Evolutionary conservation across 2,329 filamentous ascomycete species (phyloP).

Genomic region (Clonostachys rosea): DNA sequence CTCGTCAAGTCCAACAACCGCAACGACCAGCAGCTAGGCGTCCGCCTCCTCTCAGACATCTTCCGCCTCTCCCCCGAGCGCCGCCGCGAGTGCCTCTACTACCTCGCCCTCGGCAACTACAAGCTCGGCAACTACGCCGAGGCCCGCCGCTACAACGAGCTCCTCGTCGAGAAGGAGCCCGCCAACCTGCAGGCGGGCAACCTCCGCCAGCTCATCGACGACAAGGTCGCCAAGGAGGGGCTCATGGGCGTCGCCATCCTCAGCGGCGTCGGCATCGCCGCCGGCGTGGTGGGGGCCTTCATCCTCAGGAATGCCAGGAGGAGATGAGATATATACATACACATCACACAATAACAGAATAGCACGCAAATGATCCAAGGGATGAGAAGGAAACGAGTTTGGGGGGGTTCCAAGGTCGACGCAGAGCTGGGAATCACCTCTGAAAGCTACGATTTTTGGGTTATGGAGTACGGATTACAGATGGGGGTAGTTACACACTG

Average conservation of each 20-base stretch:
- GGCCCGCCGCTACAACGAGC: slow-evolving; percentile 89
- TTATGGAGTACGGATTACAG: too few species aligned
- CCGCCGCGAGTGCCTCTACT: slow-evolving; percentile 96
- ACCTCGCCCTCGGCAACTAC: slow-evolving; percentile 94
- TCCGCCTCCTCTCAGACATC: slow-evolving; percentile 91
- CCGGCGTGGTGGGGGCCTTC: slow-evolving; percentile 87
- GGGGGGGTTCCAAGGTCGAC: neutral
- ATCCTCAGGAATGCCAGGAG: slow-evolving; percentile 72
- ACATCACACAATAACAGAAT: neutral
- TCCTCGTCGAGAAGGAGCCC: slow-evolving; percentile 85
- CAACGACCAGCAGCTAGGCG: slow-evolving; percentile 87
- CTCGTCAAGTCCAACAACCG: slow-evolving; percentile 89
- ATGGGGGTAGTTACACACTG: too few species aligned
- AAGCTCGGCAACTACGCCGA: slow-evolving; percentile 98
- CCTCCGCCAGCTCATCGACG: slow-evolving; percentile 83
- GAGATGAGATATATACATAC: slow-evolving; percentile 25
- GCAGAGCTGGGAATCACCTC: neutral
- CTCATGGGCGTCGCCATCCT: slow-evolving; percentile 92
- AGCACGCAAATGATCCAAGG: neutral
- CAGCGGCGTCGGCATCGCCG: slow-evolving; percentile 86
- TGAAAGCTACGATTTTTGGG: too few species aligned
- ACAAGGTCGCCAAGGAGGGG: slow-evolving; percentile 93
- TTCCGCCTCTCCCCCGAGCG: slow-evolving; percentile 91
- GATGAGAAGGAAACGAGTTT: neutral
- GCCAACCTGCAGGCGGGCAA: slow-evolving; percentile 87